Percentiles rank a stretch among this genome's conserved stretches.
phyloP scores from a whole-genome alignment of 2,329 filamentous ascomycete genomes.

The Alternaria ventricosa region DNA sequence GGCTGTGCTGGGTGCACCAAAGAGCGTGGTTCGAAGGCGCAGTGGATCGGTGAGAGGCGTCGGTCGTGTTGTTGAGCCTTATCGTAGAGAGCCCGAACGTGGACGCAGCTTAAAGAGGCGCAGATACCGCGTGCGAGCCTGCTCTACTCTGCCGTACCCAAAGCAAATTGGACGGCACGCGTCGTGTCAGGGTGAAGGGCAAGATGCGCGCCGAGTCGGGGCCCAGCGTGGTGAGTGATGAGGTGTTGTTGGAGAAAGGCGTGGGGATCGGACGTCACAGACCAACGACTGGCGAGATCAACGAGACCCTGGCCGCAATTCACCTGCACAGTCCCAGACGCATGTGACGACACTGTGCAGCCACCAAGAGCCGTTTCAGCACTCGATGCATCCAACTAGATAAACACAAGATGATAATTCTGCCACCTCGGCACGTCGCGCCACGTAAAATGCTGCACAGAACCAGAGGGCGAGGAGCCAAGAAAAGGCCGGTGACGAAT shows the following conservation, averaged over 20 bases:
- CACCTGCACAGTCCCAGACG: constrained; percentile 11
- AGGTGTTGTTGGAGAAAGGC: constrained; percentile 28
- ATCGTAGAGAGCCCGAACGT: constrained; percentile 23
- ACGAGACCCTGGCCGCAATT: constrained; percentile 27
- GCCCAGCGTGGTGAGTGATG: constrained; percentile 33
- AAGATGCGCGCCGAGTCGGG: constrained; percentile 16
- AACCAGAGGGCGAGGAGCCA: neutral
- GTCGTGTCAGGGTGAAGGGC: constrained; percentile 18
- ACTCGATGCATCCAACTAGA: neutral
- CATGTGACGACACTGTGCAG: constrained; percentile 15
- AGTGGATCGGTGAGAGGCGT: constrained; percentile 20
- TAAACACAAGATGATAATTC: neutral
- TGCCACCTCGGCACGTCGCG: neutral
- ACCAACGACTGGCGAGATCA: constrained; percentile 24
- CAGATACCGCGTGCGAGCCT: constrained; percentile 29
- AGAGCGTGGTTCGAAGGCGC: constrained; percentile 20
- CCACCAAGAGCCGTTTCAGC: neutral
- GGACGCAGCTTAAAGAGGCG: constrained; percentile 29
- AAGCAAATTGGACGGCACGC: constrained; percentile 54
- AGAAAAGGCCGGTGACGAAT: constrained; percentile 3
- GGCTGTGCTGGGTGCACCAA: constrained; percentile 13
- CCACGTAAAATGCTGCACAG: constrained; percentile 6
- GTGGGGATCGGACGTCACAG: constrained; percentile 27
- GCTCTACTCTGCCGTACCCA: constrained; percentile 48
- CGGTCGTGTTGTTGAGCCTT: constrained; percentile 31